These are phyloP conservation scores for Pichia occidentalis DNA, from an alignment of 805 yeast genomes.

Conservation along the genomic window DNA sequence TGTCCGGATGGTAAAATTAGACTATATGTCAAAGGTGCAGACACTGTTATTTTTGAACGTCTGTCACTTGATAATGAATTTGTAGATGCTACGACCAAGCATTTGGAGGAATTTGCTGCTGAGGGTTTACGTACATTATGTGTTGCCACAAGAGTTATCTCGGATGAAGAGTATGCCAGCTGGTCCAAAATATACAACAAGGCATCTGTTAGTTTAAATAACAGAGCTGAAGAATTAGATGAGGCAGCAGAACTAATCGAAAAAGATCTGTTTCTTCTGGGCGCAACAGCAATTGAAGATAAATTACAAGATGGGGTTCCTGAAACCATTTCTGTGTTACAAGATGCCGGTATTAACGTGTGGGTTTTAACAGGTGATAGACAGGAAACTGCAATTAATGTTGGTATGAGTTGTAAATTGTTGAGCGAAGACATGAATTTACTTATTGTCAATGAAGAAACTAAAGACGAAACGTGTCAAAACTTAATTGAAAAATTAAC, in stretches of 20 bases:
- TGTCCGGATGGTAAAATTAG: conserved; percentile 91
- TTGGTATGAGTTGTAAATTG: conserved; percentile 96
- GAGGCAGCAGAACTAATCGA: conserved; percentile 88
- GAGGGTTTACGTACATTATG: conserved; percentile 94
- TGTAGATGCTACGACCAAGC: conserved; percentile 74
- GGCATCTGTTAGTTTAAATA: conserved; percentile 76
- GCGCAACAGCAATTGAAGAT: conserved; percentile 98
- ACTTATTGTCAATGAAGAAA: conserved; percentile 80
- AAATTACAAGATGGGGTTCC: conserved; percentile 98
- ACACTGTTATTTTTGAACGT: conserved; percentile 88
- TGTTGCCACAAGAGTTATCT: conserved; percentile 74
- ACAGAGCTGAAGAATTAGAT: conserved; percentile 73
- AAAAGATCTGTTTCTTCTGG: conserved; percentile 67
- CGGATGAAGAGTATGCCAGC: conserved; percentile 65
- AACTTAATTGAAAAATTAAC: conserved; percentile 70
- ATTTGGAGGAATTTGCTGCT: conserved; percentile 92
- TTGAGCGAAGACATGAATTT: conserved; percentile 94
- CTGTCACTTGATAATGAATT: conserved; percentile 67
- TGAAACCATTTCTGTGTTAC: conserved; percentile 90
- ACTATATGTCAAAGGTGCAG: conserved; percentile 95
- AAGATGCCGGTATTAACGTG: conserved; percentile 92
- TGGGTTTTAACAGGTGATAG: conserved; percentile 99
- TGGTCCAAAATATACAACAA: conserved; percentile 66
- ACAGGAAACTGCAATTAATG: conserved; percentile 97
- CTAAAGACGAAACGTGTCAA: conserved; percentile 64